These are phyloP conservation scores for Stramenopiles sp. DNA, from an alignment of 352 stramenopile genomes.

Conservation along the genomic window DNA sequence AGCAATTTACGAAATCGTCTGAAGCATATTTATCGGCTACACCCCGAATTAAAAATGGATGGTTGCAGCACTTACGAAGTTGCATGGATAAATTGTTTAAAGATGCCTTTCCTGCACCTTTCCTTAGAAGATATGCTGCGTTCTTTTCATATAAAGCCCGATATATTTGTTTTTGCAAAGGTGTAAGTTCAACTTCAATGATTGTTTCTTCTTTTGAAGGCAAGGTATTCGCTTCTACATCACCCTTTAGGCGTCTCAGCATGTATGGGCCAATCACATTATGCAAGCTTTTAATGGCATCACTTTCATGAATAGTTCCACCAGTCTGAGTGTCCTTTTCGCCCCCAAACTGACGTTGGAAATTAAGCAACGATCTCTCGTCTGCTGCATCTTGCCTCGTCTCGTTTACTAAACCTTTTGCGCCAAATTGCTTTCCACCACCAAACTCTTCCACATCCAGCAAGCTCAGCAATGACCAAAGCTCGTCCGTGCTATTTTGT, in stretches of 20 bases:
- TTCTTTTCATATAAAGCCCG: slow-evolving; percentile 71
- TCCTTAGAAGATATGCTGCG: slow-evolving; percentile 30
- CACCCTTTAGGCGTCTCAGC: slow-evolving; percentile 96
- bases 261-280: slow-evolving; percentile 92
- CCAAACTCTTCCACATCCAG: slow-evolving; percentile 70
- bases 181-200: slow-evolving; percentile 98
- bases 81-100: slow-evolving; percentile 89
- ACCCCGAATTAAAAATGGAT: slow-evolving; percentile 75
- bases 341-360: not conserved
- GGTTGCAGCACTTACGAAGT: slow-evolving; percentile 88
- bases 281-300: slow-evolving; percentile 41
- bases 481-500: slow-evolving; percentile 48
- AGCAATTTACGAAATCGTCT: slow-evolving; percentile 74
- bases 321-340: not conserved
- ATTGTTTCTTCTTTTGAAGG: slow-evolving; percentile 95
- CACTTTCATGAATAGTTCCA: not conserved
- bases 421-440: slow-evolving; percentile 64
- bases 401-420: slow-evolving; percentile 56
- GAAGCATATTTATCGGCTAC: slow-evolving; percentile 42
- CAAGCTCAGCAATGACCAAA: slow-evolving; percentile 75
- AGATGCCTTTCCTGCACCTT: not conserved
- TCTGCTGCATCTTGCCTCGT: slow-evolving; percentile 25
- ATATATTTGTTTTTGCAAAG: slow-evolving; percentile 92
- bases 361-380: slow-evolving; percentile 17
- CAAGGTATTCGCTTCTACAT: slow-evolving; percentile 91